Evolutionary conservation across 805 yeast species (phyloP), one percentile per base, ranked within the genome.

Genomic region (Candida nitratophila): DNA sequence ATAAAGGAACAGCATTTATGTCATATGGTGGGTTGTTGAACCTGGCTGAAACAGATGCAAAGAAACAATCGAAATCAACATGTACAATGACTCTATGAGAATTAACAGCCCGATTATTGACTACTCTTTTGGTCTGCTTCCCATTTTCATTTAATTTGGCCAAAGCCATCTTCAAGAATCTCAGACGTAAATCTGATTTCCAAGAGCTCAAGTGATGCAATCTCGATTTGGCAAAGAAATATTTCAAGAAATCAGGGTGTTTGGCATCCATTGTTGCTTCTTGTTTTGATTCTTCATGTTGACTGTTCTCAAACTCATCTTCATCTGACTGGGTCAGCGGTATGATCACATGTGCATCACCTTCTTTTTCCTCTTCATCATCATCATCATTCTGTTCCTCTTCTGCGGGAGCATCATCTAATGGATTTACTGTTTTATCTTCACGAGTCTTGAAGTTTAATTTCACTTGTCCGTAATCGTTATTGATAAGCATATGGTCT

Each of bases 21-120:
- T 76, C 77, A 16, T 82, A 56, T 2, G 78, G 70, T 0, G 84
- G 82, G 8, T 44, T 29, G 36, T 70, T 66, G 15, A 64, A 69
- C 44, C 80, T 63, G 3, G 86, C 75, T 0, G 96, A 85, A 0
- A 84, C 96, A 0, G 95, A 74, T 2, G 90, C 97, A 64, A 91
- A 91, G 55, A 93, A 91, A 50, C 96, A 88, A 60, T 91, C 99
- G 61, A 89, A 91, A 60, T 91, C 99, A 30, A 91, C 72, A 60
- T 91, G 97, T 44, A 90, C 58, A 10, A 90, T 75, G 1, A 73
- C 57, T 41, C 37, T 44, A 3, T 45, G n/a, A n/a, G n/a, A n/a
- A n/a, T n/a, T n/a, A n/a, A n/a, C n/a, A n/a, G n/a, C n/a, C n/a
- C n/a, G n/a, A n/a, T n/a, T n/a, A n/a, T n/a, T n/a, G n/a, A n/a